Evolutionary conservation across 2,329 filamentous ascomycete genomes (phyloP), one percentile per base, ranked within the genome.

Genomic region (Pseudogymnoascus sp.): DNA sequence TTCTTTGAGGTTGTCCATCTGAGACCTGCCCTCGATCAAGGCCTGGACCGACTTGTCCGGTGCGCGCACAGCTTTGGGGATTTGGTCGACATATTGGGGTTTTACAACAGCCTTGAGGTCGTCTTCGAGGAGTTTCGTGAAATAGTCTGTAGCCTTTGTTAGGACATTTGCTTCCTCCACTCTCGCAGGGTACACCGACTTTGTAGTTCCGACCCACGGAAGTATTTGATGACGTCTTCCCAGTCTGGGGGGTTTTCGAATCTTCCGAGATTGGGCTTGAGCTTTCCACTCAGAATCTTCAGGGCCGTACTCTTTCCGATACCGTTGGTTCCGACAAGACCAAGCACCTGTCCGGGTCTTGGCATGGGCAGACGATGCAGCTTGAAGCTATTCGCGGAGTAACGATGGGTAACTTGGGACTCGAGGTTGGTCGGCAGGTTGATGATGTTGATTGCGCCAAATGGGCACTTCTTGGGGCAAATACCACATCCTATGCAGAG

Each of bases 371-470:
- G 84, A 72, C 96, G 88, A 79, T 99, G 95, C 70, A 99, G 87
- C 84, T 99, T 99, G 87, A 99, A 99, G 81, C 93, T 97, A 84
- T 99, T 99, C 77, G 95, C 93, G 63, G 93, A 96, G 83, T 99
- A 99, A 76, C 95, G 90, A 78, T 99, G 96, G 71, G 95, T 98
- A 74, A 99, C 92, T 78, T 98, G 90, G 70, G 90, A 96, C 79
- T 99, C 95, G 78, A 99, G 89, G 80, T 99, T 99, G 77, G 95
- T 99, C 71, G 96, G 95, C 83, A 99, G 82, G 82, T 99, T 99
- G 92, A 99, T 99, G 78, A 99, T 99, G 77, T 93, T 96, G 80
- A 99, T 99, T 73, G 95, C 95, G 75, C 93, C 90, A 79, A 99
- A 99, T 14, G 95, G 95, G 78, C 95, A 99, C 79, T 98, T 98